Conservation (phyloP, 2,329 filamentous ascomycete species). For the Ascochyta lentis region DNA sequence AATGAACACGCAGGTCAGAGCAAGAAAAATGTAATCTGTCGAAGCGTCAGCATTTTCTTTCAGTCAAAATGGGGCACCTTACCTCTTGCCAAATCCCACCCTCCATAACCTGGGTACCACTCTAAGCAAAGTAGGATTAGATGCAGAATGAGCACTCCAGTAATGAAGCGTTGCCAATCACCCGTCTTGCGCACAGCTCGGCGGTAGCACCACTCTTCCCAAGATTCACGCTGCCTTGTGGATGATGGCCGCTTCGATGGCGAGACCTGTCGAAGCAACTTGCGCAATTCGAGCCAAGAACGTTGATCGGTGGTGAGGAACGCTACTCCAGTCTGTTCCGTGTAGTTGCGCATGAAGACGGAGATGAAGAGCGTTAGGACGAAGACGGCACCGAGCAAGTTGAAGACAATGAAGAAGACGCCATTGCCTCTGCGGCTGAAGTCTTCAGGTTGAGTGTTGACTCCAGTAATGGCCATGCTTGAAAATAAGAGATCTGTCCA, state of each 20-base stretch:
- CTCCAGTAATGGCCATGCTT: slow-evolving; percentile 80
- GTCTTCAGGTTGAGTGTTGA: slow-evolving; percentile 73
- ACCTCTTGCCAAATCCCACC: slow-evolving; percentile 74
- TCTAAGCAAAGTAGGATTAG: slow-evolving; percentile 83
- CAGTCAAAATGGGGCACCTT: slow-evolving; percentile 16
- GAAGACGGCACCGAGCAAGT: slow-evolving; percentile 94
- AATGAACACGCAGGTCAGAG: slow-evolving; percentile 82
- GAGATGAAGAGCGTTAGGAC: slow-evolving; percentile 97
- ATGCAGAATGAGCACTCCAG: slow-evolving; percentile 79
- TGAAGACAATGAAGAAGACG: slow-evolving; percentile 95
- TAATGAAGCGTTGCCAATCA: slow-evolving; percentile 86
- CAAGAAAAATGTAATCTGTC: slow-evolving; percentile 75
- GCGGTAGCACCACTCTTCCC: slow-evolving; percentile 95
- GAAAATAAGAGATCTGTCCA: slow-evolving; percentile 94
- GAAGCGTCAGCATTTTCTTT: slow-evolving; percentile 26
- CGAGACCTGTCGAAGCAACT: slow-evolving; percentile 88
- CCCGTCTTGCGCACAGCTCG: slow-evolving; percentile 93
- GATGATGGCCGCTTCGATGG: slow-evolving; percentile 91
- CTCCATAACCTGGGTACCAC: slow-evolving; percentile 75
- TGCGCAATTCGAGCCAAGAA: slow-evolving; percentile 94
- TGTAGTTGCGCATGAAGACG: slow-evolving; percentile 99
- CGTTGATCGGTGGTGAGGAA: slow-evolving; percentile 95
- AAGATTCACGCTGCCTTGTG: slow-evolving; percentile 72
- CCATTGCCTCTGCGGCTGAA: slow-evolving; percentile 82
- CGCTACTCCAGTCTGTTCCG: slow-evolving; percentile 95